phyloP scores from a whole-genome alignment of 345 rosid species.

The Toxicodendron radicans region DNA sequence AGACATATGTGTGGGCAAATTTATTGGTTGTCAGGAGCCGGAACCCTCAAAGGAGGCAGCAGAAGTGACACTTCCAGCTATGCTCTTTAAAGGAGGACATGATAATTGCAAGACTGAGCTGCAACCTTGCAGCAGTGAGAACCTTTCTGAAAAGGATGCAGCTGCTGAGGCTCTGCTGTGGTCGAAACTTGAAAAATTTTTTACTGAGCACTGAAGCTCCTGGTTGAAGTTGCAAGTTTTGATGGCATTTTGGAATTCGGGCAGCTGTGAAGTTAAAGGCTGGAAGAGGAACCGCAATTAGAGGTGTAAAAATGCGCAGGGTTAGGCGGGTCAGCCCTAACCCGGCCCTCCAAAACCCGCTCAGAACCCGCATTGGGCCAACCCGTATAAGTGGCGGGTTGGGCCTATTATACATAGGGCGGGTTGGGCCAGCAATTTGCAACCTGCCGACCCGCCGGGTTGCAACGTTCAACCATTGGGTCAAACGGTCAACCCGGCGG shows the following conservation, averaged over 20 bases:
- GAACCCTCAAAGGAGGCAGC: conserved; percentile 37
- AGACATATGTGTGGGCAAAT: conserved; percentile 82
- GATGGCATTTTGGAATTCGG: neutral
- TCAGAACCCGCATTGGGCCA: too few species aligned
- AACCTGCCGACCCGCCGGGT: too few species aligned
- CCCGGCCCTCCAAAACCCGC: too few species aligned
- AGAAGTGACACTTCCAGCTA: conserved; percentile 23
- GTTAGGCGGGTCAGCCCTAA: too few species aligned
- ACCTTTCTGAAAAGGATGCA: conserved; percentile 86
- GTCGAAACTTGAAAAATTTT: conserved; percentile 47
- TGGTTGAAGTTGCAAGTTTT: neutral
- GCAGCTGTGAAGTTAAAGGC: neutral
- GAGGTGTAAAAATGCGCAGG: too few species aligned
- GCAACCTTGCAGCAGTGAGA: conserved; percentile 70
- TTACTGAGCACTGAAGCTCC: neutral
- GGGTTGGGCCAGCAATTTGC: too few species aligned
- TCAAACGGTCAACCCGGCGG: too few species aligned
- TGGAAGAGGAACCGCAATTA: neutral
- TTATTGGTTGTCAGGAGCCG: conserved; percentile 60
- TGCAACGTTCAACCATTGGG: too few species aligned
- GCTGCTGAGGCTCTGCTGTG: conserved; percentile 82
- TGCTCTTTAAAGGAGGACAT: conserved; percentile 26
- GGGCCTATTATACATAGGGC: too few species aligned
- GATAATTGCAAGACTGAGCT: conserved; percentile 62
- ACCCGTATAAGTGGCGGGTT: too few species aligned